Conservation (phyloP, 2,329 filamentous ascomycete genomes). For the Neofusicoccum cordaticola region DNA sequence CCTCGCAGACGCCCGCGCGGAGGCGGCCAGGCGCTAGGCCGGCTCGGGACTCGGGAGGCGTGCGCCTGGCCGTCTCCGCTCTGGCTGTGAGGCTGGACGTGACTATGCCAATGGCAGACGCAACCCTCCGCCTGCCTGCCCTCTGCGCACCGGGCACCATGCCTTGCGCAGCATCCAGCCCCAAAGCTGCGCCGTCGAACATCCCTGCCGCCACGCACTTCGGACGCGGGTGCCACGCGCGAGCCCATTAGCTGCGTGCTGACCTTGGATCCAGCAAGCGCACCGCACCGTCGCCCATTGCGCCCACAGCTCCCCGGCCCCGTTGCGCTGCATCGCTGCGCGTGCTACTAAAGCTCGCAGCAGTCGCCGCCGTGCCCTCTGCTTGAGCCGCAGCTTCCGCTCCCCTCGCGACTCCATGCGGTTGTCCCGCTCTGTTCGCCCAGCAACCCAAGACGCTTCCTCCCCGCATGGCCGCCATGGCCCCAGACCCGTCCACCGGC, state of each 20-base stretch:
- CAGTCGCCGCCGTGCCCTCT: not conserved
- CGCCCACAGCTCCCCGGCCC: not conserved
- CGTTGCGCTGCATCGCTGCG: not conserved
- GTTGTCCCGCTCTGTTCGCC: not conserved
- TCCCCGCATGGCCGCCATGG: slow-evolving; percentile 14
- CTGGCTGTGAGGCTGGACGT: slow-evolving; percentile 1
- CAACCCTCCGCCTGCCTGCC: not conserved
- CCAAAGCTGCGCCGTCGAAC: not conserved
- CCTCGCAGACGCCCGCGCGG: no score
- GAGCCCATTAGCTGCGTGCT: not conserved
- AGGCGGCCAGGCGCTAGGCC: not conserved
- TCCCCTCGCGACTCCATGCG: not conserved
- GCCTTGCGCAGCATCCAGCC: not conserved
- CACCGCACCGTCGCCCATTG: not conserved
- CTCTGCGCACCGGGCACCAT: not conserved
- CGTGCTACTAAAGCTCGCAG: not conserved
- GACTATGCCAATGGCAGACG: not conserved
- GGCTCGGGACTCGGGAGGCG: not conserved
- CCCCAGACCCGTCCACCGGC: slow-evolving; percentile 4
- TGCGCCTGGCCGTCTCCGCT: slow-evolving; percentile 3
- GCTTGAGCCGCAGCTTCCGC: not conserved
- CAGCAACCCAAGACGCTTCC: not conserved
- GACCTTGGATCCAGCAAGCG: no score
- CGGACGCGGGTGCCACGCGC: not conserved
- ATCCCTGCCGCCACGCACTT: not conserved